Conservation (phyloP, 2,329 filamentous ascomycete species). For the Bretziella fagacearum region DNA sequence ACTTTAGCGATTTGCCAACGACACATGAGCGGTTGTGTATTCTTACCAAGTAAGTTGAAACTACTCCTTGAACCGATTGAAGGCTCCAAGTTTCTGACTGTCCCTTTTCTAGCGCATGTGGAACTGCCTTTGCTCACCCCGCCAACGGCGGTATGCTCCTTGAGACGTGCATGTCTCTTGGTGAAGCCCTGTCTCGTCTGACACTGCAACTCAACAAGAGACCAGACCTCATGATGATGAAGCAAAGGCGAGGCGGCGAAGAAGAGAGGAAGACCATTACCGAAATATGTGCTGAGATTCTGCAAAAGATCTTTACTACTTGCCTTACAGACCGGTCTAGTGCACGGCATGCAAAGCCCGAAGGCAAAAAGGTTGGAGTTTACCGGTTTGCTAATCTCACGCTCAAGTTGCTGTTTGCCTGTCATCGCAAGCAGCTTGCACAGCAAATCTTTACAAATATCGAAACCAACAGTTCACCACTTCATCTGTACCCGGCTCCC, state of each 20-base stretch:
- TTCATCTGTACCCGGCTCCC: conserved; percentile 65
- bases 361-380: conserved; percentile 73
- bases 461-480: conserved; percentile 61
- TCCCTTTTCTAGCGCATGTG: conserved; percentile 45
- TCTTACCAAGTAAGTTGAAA: conserved; percentile 51
- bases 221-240: conserved; percentile 49
- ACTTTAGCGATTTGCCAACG: conserved; percentile 55
- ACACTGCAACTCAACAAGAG: conserved; percentile 70
- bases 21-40: conserved; percentile 60
- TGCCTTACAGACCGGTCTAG: conserved; percentile 69
- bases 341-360: conserved; percentile 48
- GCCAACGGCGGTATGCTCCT: conserved; percentile 68
- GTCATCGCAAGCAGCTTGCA: conserved; percentile 64
- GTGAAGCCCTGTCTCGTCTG: conserved; percentile 60
- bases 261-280: conserved; percentile 63
- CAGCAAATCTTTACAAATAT: conserved; percentile 85
- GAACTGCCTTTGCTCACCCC: conserved; percentile 63
- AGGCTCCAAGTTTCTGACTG: not conserved
- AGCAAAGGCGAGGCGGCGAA: conserved; percentile 28
- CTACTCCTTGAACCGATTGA: not conserved
- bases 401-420: conserved; percentile 73
- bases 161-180: conserved; percentile 67
- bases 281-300: conserved; percentile 73
- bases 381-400: conserved; percentile 88
- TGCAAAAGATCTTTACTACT: conserved; percentile 80